Evolutionary conservation across 139 green algal genomes (phyloP), one percentile per base, ranked within the genome.

Genomic region (Chlamydomonas applanata): DNA sequence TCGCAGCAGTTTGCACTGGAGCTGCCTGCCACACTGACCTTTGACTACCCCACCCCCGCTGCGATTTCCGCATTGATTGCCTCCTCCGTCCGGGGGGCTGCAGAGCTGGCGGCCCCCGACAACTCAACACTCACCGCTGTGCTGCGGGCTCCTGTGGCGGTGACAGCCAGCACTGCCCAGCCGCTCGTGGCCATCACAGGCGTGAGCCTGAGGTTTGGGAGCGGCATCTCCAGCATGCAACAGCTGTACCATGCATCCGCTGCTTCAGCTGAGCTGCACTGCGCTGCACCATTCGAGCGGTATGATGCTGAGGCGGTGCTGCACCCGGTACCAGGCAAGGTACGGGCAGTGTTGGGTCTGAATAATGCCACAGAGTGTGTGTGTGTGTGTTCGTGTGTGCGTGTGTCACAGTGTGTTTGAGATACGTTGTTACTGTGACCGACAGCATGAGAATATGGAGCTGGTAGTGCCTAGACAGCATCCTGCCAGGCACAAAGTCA

Each of bases 11-110:
- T 94, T 30, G 80, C 76, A 0, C 30, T 92, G 2, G 87, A 95
- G 65, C 81, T 96, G 27, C 91, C 91, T 3, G 69, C 82, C 25
- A 97, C 91, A 0, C 73, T 96, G 17, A 87, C 81, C 1, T 96
- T 96, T 82, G 91, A 97, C 81, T 92, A 96, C 76, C 92, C 92
- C 27, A 82, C 88, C 11, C 35, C 69, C 3, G 25, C 32, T 46
- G 67, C 68, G 29, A 76, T 81, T 13, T 22, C 66, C 19, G 20
- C 3, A 11, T 29, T 70, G 27, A 71, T 80, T 56, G 32, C 35
- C 63, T 71, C 63, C 16, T 62, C 4, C 54, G 5, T 62, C 54
- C 46, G 17, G 14, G 46, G 14, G 17, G 46, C 46, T 56, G 46
- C 46, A 56, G 17, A 17, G 14, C 46, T 56, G 14, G 46, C 17